Evolutionary conservation across 305 asterid species (phyloP).

Genomic region (Fraxinus baroniana): DNA sequence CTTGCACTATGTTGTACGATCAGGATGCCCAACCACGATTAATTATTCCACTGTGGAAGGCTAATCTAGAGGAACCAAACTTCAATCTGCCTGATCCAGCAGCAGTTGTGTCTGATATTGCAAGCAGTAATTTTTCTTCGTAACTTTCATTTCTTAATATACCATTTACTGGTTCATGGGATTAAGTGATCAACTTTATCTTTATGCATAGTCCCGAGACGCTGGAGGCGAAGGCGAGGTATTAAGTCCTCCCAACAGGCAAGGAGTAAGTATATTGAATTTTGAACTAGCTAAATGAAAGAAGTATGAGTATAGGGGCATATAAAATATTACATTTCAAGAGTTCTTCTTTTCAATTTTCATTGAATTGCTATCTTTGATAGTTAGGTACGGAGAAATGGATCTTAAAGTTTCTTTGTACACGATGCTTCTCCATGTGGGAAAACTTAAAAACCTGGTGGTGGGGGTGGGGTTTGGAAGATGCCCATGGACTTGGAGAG

Average conservation of each 20-base stretch:
- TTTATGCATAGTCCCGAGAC: slow-evolving; percentile 68
- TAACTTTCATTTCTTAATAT: slow-evolving; percentile 6
- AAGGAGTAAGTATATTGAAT: slow-evolving; percentile 65
- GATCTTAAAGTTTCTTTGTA: slow-evolving; percentile 4
- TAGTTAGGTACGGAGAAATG: slow-evolving; percentile 8
- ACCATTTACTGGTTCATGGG: slow-evolving; percentile 12
- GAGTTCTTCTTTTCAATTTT: neutral
- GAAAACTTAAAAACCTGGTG: neutral
- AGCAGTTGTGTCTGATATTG: slow-evolving; percentile 57
- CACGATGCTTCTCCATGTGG: slow-evolving; percentile 1
- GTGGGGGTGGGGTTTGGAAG: neutral
- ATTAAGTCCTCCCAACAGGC: slow-evolving; percentile 68
- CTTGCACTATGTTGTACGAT: slow-evolving; percentile 18
- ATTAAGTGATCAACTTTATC: slow-evolving; percentile 41
- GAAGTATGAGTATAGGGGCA: slow-evolving; percentile 9
- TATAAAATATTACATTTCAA: neutral
- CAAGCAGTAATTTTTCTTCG: slow-evolving; percentile 56
- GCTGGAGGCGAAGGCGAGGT: slow-evolving; percentile 73
- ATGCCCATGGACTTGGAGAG: neutral
- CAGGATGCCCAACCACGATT: slow-evolving; percentile 91
- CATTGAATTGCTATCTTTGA: slow-evolving; percentile 1
- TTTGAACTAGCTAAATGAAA: slow-evolving; percentile 25
- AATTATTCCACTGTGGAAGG: slow-evolving; percentile 81
- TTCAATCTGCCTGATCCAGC: slow-evolving; percentile 73
- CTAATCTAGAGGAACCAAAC: slow-evolving; percentile 81